phyloP scores from a whole-genome alignment of 2,329 filamentous ascomycete genomes.

The Dryadomyces quercivorus region DNA sequence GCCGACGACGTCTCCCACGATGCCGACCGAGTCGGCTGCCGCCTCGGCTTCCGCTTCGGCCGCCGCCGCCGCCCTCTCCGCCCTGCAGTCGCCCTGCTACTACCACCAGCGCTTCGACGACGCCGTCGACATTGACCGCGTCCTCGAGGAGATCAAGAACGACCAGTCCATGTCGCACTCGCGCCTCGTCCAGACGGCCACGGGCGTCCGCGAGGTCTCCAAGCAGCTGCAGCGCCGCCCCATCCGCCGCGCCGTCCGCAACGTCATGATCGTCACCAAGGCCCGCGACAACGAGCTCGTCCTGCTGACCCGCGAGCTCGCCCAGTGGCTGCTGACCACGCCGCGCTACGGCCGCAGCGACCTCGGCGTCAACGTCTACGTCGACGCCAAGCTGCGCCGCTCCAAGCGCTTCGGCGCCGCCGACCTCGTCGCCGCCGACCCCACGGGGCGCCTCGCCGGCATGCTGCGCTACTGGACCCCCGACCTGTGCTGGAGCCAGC shows the following conservation, averaged over 20 bases:
- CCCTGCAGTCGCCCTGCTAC: slow-evolving; percentile 83
- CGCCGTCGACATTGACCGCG: slow-evolving; percentile 86
- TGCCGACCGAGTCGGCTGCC: slow-evolving; percentile 15
- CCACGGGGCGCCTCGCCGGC: slow-evolving; percentile 63
- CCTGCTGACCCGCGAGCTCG: slow-evolving; percentile 72
- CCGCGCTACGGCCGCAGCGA: slow-evolving; percentile 73
- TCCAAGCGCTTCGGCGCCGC: slow-evolving; percentile 79
- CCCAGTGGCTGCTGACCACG: slow-evolving; percentile 77
- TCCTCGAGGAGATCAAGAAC: slow-evolving; percentile 84
- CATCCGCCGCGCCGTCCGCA: slow-evolving; percentile 81
- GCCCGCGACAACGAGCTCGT: slow-evolving; percentile 91
- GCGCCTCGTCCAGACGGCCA: slow-evolving; percentile 86
- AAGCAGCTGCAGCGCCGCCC: slow-evolving; percentile 88
- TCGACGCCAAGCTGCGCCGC: slow-evolving; percentile 85
- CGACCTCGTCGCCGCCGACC: slow-evolving; percentile 59
- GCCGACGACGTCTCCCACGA: no score
- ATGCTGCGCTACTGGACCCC: slow-evolving; percentile 97
- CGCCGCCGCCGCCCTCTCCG: not conserved
- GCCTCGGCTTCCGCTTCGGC: slow-evolving; percentile 20
- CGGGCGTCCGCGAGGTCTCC: slow-evolving; percentile 86
- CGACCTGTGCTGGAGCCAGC: slow-evolving; percentile 84
- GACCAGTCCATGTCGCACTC: slow-evolving; percentile 90
- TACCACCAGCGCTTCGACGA: slow-evolving; percentile 97
- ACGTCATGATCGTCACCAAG: slow-evolving; percentile 98
- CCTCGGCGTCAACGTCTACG: slow-evolving; percentile 90